These are phyloP conservation scores for Phytophthora macrochlamydospora DNA, from an alignment of 352 stramenopile species.

Conservation along the genomic window DNA sequence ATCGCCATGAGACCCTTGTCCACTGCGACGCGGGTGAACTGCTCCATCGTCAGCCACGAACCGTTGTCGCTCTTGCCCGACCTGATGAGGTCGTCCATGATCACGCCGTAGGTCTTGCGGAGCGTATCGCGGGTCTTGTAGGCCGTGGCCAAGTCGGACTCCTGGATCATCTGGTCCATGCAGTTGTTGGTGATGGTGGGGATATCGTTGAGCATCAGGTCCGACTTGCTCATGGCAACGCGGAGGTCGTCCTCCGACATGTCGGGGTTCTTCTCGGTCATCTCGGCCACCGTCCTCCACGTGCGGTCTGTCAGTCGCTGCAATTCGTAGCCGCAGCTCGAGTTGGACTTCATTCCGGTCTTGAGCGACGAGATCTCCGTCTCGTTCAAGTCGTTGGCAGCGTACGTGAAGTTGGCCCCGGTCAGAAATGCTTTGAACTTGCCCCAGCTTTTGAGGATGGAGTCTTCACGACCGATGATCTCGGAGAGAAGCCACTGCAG, in stretches of 20 bases:
- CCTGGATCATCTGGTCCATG: slow-evolving; percentile 16
- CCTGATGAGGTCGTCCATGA: slow-evolving; percentile 14
- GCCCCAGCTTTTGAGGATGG: slow-evolving; percentile 14
- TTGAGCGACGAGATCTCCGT: slow-evolving; percentile 28
- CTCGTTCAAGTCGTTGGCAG: slow-evolving; percentile 19
- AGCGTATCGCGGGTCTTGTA: slow-evolving; percentile 20
- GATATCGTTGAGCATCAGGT: slow-evolving; percentile 18
- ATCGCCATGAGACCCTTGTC: slow-evolving; percentile 16
- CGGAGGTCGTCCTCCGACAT: slow-evolving; percentile 11
- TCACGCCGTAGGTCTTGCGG: slow-evolving; percentile 11
- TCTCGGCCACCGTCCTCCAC: slow-evolving; percentile 21
- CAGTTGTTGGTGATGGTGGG: slow-evolving; percentile 20
- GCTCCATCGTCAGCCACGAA: slow-evolving; percentile 3
- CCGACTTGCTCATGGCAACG: slow-evolving; percentile 15
- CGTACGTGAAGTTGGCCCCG: slow-evolving; percentile 15
- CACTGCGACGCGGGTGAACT: slow-evolving; percentile 5
- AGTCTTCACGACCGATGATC: slow-evolving; percentile 11
- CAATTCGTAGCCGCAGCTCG: slow-evolving; percentile 32
- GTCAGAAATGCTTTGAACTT: slow-evolving; percentile 18
- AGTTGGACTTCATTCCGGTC: slow-evolving; percentile 22
- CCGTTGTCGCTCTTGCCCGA: slow-evolving; percentile 15
- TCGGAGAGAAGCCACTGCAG: slow-evolving; percentile 16
- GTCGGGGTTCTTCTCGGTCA: slow-evolving; percentile 10
- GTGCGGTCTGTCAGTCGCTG: slow-evolving; percentile 20
- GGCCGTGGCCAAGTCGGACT: slow-evolving; percentile 9